Base-by-base conservation (phyloP, 805 yeast species). In the Zygosaccharomyces rouxii region DNA sequence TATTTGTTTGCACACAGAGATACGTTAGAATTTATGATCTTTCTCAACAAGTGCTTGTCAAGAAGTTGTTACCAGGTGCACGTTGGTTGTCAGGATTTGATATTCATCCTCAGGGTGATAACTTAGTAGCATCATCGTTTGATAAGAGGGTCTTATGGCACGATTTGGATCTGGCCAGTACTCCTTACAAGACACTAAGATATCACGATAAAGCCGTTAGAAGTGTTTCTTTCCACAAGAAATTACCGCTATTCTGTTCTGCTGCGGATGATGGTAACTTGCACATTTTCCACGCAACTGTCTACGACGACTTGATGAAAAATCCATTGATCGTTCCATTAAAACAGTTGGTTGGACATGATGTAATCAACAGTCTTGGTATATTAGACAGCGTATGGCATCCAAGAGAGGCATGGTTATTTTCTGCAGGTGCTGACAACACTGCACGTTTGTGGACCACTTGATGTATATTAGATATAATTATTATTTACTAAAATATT, bases 91-190 rank as follows among this genome's bases (percentile, higher is more conserved):
- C 95, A 16, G 77, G 83, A 57, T 83, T 94, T 63, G 98, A 90
- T 65, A 84, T 94, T 44, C 98, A 94, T 68, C 97, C 98, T 50
- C 77, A 95, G 55, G 99, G 99, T 48, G 98, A 94, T 67, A 90
- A 94, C 62, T 81, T 94, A 46, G 71, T 94, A 54, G 96, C 96
- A 11, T 86, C 92, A 6, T 89, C 97, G 2, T 94, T 80, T 67
- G 99, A 94, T 69, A 89, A 90, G 75, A 79, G 97, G 57, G 95
- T 94, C 4, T 77, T 90, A 56, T 94, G 99, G 99, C 98, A 92
- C 63, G 99, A 94, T 75, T 72, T 92, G 63, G 99, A 94, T 68
- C 76, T 95, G 53, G 76, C 86, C 39, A 74, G 78, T 48, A 88
- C 95, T 42, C 99, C 99, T 26, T 94, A 89, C 74, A 94, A 95